Conservation (phyloP, 1,284 basidiomycete species). For the Tilletia horrida region DNA sequence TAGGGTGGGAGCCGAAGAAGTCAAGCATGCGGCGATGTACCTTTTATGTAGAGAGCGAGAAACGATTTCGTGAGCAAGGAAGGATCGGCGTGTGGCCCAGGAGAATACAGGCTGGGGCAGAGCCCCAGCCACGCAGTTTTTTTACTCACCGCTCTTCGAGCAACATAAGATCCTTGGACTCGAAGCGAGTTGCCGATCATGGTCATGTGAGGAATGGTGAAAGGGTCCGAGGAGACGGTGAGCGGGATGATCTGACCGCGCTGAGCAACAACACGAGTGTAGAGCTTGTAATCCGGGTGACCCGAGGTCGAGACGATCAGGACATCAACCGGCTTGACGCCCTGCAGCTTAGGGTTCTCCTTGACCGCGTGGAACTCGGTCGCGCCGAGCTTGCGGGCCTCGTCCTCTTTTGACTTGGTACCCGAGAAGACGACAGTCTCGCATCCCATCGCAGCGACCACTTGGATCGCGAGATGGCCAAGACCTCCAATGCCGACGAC, state of each 20-base stretch:
- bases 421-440: constrained; percentile 41
- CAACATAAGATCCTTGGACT: constrained; percentile 44
- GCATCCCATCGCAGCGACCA: constrained; percentile 39
- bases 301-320: constrained; percentile 44
- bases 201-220: constrained; percentile 37
- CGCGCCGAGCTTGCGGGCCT: constrained; percentile 41
- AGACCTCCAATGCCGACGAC: constrained; percentile 27
- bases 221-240: constrained; percentile 31
- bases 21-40: constrained; percentile 47
- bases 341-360: constrained; percentile 41
- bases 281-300: constrained; percentile 48
- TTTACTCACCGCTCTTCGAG: constrained; percentile 25
- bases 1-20: constrained; percentile 37
- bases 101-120: no score
- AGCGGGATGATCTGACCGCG: constrained; percentile 46
- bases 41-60: background rate
- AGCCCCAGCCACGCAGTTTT: background rate
- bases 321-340: constrained; percentile 41
- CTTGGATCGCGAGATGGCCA: constrained; percentile 38
- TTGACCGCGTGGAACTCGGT: constrained; percentile 45
- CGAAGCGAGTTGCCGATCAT: constrained; percentile 44
- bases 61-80: background rate
- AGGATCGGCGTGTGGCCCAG: background rate
- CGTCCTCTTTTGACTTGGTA: constrained; percentile 39
- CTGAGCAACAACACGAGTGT: constrained; percentile 39